Conservation (phyloP, 179 eudicot species). For the Heliamphora pulchella region DNA sequence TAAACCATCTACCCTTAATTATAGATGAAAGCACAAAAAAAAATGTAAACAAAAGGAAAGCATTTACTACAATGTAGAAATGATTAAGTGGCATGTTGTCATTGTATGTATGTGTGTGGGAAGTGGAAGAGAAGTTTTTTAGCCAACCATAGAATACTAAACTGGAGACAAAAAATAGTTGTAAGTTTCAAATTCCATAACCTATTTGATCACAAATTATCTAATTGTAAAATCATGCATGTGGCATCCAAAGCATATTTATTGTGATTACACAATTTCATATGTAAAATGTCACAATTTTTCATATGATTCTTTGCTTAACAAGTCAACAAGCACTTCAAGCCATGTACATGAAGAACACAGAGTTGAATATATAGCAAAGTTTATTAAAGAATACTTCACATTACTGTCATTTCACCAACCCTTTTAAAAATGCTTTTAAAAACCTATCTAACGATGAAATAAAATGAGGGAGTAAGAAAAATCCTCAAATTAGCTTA, state of each 20-base stretch:
- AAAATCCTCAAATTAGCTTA: not conserved
- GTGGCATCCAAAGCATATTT: too few species aligned
- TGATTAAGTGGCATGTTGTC: too few species aligned
- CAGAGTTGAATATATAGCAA: not conserved
- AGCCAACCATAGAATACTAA: too few species aligned
- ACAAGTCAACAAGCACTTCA: not conserved
- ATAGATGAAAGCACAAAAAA: not conserved
- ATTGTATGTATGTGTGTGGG: too few species aligned
- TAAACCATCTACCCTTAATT: slow-evolving; percentile 1
- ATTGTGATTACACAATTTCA: too few species aligned
- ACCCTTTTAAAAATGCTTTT: not conserved
- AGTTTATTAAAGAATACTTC: not conserved
- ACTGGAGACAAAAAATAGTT: not conserved
- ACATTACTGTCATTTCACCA: not conserved
- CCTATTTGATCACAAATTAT: not conserved
- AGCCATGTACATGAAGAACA: not conserved
- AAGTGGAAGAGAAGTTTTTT: too few species aligned
- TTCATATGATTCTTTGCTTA: too few species aligned
- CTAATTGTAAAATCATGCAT: too few species aligned
- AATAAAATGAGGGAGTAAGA: not conserved
- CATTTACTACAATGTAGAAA: too few species aligned
- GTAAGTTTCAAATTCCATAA: not conserved
- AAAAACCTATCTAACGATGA: not conserved
- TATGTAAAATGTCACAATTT: too few species aligned
- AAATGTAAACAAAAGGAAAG: not conserved